Evolutionary conservation across 2,329 filamentous ascomycete genomes (phyloP), one percentile per base, ranked within the genome.

Genomic region (Alternaria angustiovoidea): DNA sequence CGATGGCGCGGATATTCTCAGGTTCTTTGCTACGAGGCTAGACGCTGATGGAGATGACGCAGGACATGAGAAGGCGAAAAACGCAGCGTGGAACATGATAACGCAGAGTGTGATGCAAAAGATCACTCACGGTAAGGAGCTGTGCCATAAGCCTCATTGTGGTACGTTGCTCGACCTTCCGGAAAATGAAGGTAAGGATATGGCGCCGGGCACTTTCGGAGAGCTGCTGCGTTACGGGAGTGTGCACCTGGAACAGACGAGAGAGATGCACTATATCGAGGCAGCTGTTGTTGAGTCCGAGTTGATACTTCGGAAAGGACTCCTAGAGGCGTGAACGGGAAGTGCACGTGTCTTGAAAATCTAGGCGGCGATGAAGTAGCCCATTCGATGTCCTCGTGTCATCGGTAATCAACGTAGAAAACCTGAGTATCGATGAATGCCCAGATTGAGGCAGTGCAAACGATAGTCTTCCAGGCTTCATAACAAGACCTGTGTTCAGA

Each of bases 151-250:
- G 11, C 48, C 65, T 14, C 63, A 67, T 22, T 59, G 75, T 16
- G 77, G 77, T 0, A 58, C 65, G 6, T 51, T 79, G 9, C 68
- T 75, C 48, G 77, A 79, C 51, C 48, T 60, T 58, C 59, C 66
- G 16, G 78, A 79, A 53, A 73, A 80, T 47, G 62, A 71, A 36
- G 70, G 68, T 9, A 74, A 68, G 22, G 75, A 80, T 53, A 62
- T 64, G 22, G 70, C 59, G 12, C 64, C 69, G 3, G 77, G 74
- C 2, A 77, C 78, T 0, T 80, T 79, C 68, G 76, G 72, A 2
- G 78, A 78, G 55, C 61, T 78, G 51, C 58, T 81, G 26, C 62
- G 78, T 28, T 78, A 76, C 42, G 78, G 75, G 0, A 76, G 75
- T 38, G 62, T 78, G 1, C 69, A 78, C 60, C 70, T 78, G 30